Evolutionary conservation across 768 basidiomycete genomes (phyloP).

Genomic region (Pleurotus sapidus): DNA sequence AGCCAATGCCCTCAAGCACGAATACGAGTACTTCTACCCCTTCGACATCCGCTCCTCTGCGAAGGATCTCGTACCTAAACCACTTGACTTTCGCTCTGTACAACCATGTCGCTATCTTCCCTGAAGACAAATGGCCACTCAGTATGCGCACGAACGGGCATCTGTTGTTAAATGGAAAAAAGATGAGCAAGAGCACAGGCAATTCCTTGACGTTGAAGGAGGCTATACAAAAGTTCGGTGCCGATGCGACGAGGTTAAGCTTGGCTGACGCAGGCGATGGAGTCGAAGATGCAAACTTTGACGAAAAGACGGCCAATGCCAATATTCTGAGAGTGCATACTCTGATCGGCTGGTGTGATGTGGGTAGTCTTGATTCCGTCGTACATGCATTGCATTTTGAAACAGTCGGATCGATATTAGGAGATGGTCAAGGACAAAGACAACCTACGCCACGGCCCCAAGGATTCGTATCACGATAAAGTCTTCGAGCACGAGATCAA

Average conservation of each 20-base stretch:
- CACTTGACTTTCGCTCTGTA: conserved; percentile 93
- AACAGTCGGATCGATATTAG: conserved; percentile 30
- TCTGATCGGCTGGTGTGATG: conserved; percentile 88
- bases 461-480: conserved; percentile 77
- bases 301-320: conserved; percentile 97
- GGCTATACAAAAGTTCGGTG: conserved; percentile 91
- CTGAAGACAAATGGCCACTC: conserved; percentile 84
- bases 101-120: conserved; percentile 94
- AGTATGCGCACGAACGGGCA: conserved; percentile 97
- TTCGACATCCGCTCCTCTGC: conserved; percentile 97
- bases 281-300: conserved; percentile 98
- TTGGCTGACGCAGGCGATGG: conserved; percentile 98
- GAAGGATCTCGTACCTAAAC: conserved; percentile 96
- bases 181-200: conserved; percentile 98
- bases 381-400: neutral
- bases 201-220: conserved; percentile 92
- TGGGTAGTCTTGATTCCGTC: conserved; percentile 27
- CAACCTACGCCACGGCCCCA: conserved; percentile 70
- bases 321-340: conserved; percentile 94
- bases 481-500: conserved; percentile 93
- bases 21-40: conserved; percentile 97
- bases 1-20: conserved; percentile 80
- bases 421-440: conserved; percentile 76
- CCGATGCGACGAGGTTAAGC: conserved; percentile 88
- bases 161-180: conserved; percentile 95